phyloP scores from a whole-genome alignment of 1,284 basidiomycete species.

The Cryptococcus sp. region DNA sequence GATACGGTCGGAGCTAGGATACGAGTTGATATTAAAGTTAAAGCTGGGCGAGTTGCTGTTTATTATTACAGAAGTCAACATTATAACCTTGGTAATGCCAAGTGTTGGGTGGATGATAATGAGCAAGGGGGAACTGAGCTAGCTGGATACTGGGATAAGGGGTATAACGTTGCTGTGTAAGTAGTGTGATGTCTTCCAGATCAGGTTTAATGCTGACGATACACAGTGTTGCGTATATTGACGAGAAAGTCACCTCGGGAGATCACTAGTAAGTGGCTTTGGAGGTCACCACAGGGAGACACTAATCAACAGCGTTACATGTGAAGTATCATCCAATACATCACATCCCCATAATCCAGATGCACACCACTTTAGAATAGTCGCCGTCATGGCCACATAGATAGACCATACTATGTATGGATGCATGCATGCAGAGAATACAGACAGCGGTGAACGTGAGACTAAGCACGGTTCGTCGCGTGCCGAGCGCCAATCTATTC shows the following conservation, averaged over 20 bases:
- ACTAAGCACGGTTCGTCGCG: no score
- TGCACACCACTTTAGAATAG: constrained; percentile 48
- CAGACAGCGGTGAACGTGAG: no score
- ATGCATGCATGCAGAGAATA: no score
- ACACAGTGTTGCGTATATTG: constrained; percentile 44
- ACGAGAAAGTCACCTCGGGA: constrained; percentile 46
- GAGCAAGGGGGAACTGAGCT: constrained; percentile 38
- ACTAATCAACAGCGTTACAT: constrained; percentile 38
- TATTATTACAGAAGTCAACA: constrained; percentile 47
- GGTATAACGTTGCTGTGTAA: constrained; percentile 45
- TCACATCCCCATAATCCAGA: constrained; percentile 39
- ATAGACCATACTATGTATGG: not conserved
- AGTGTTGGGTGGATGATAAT: constrained; percentile 50
- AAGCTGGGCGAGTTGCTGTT: constrained; percentile 45
- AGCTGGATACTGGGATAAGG: constrained; percentile 42
- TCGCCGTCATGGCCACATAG: constrained; percentile 49
- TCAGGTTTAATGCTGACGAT: constrained; percentile 4
- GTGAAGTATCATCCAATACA: constrained; percentile 42
- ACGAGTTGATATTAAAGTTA: constrained; percentile 42
- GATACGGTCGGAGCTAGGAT: constrained; percentile 40
- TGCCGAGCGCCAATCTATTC: no score
- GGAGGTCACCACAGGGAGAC: not conserved
- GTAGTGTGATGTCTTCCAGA: constrained; percentile 8
- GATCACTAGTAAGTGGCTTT: constrained; percentile 37
- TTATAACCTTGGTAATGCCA: constrained; percentile 46